These are phyloP conservation scores for Afroboletus lepidellus DNA, from an alignment of 1,284 basidiomycete species.

Conservation along the genomic window DNA sequence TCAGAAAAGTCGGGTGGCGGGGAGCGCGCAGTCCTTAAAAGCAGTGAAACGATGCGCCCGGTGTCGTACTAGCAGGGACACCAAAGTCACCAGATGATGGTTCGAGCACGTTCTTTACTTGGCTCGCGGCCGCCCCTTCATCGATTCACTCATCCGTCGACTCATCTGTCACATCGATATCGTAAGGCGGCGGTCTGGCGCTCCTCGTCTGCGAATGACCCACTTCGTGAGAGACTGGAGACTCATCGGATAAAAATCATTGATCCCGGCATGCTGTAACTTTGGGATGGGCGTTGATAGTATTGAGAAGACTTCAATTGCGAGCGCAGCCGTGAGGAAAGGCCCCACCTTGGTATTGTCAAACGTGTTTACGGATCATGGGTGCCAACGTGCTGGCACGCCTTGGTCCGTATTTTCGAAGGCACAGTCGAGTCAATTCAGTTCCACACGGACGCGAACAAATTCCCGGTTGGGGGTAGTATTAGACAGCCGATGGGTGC, in stretches of 20 bases:
- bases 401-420: neutral
- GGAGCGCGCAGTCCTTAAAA: neutral
- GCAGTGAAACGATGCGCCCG: neutral
- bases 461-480: slow-evolving; percentile 8
- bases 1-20: slow-evolving; percentile 1
- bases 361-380: slow-evolving; percentile 11
- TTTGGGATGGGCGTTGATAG: slow-evolving; percentile 1
- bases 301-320: slow-evolving; percentile 5
- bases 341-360: neutral
- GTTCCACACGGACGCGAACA: slow-evolving; percentile 9
- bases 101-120: slow-evolving; percentile 7
- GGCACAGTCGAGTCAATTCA: slow-evolving; percentile 5
- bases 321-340: slow-evolving; percentile 7
- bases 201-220: slow-evolving; percentile 3
- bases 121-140: slow-evolving; percentile 7
- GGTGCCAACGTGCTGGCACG: neutral
- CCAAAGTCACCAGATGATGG: slow-evolving; percentile 7
- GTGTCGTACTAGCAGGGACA: neutral
- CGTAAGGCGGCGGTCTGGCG: slow-evolving; percentile 3
- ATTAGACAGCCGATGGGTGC: slow-evolving; percentile 23
- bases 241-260: slow-evolving; percentile 9
- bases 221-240: slow-evolving; percentile 15
- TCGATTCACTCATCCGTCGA: neutral
- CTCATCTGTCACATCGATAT: slow-evolving; percentile 10
- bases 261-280: slow-evolving; percentile 14